Evolutionary conservation across 75 land plant species (phyloP).

Genomic region (Cryptomeria japonica): DNA sequence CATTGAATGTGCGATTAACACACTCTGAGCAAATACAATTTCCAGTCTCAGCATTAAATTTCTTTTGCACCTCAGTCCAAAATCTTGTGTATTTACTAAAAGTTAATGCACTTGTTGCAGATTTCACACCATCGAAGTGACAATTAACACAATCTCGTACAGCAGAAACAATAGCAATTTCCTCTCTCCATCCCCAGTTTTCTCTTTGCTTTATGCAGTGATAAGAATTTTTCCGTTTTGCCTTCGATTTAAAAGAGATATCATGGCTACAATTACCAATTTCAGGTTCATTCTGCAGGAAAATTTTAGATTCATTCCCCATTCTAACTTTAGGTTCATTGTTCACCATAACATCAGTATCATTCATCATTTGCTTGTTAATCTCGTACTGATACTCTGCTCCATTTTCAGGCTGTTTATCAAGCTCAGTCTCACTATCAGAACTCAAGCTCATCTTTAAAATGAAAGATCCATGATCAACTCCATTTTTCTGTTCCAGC

Average conservation of each 20-base stretch:
- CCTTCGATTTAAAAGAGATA: background rate
- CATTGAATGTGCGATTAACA: background rate
- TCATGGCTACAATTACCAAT: background rate
- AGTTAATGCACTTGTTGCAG: background rate
- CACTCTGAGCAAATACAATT: too few species aligned
- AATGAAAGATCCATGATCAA: background rate
- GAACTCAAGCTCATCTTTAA: constrained; percentile 9
- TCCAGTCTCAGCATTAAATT: background rate
- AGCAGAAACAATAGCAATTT: background rate
- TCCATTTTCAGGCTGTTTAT: background rate
- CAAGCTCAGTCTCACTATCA: constrained; percentile 7
- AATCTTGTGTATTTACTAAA: background rate
- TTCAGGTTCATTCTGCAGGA: background rate
- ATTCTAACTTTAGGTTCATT: background rate
- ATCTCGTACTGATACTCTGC: background rate
- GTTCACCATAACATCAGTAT: background rate
- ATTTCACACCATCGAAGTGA: background rate
- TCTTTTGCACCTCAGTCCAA: constrained; percentile 1
- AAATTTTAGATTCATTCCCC: background rate
- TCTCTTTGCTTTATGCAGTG: background rate
- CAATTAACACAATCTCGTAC: background rate
- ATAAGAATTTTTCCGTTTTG: background rate
- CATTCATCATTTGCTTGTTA: background rate
- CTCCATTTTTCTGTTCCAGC: background rate
- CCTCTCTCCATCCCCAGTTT: constrained; percentile 8